Evolutionary conservation across 495 filamentous ascomycete species (phyloP).

Genomic region (Trichoderma reesei): DNA sequence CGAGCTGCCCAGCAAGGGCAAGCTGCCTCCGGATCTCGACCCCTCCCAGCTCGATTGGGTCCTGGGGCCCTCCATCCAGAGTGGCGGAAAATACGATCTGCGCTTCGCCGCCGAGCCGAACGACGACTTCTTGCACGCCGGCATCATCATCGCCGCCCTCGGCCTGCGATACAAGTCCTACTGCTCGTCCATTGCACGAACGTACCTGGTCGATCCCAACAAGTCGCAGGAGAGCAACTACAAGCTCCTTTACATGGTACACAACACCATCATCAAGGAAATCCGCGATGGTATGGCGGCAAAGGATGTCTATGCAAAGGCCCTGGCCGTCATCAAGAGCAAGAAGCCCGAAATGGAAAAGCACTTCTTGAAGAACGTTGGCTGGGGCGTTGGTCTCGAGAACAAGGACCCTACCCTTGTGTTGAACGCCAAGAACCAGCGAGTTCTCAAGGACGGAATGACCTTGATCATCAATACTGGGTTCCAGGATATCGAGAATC

Average conservation of each 20-base stretch:
- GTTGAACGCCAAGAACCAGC: slow-evolving; percentile 73
- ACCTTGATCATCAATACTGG: slow-evolving; percentile 83
- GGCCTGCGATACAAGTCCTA: slow-evolving; percentile 93
- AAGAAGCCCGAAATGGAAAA: slow-evolving; percentile 93
- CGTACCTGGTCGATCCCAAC: slow-evolving; percentile 93
- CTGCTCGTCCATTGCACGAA: slow-evolving; percentile 78
- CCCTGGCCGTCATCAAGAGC: slow-evolving; percentile 59
- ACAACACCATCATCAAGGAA: slow-evolving; percentile 79
- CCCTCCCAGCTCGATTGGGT: slow-evolving; percentile 89
- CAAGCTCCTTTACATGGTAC: slow-evolving; percentile 76
- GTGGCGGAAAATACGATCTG: slow-evolving; percentile 89
- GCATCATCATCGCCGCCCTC: slow-evolving; percentile 84
- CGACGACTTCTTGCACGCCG: slow-evolving; percentile 77
- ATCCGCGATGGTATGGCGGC: slow-evolving; percentile 77
- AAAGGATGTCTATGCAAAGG: slow-evolving; percentile 90
- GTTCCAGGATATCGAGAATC: slow-evolving; percentile 77
- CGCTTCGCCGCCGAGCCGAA: slow-evolving; percentile 66
- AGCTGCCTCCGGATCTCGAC: slow-evolving; percentile 80
- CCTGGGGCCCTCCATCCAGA: slow-evolving; percentile 84
- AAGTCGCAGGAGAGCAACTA: slow-evolving; percentile 91
- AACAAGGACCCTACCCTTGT: slow-evolving; percentile 69
- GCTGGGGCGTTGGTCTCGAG: slow-evolving; percentile 87
- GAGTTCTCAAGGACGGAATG: slow-evolving; percentile 89
- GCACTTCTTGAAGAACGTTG: slow-evolving; percentile 83
- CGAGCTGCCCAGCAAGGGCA: slow-evolving; percentile 53